Evolutionary conservation across 140 eudicot genomes (phyloP).

Genomic region (Flaveria floridana): DNA sequence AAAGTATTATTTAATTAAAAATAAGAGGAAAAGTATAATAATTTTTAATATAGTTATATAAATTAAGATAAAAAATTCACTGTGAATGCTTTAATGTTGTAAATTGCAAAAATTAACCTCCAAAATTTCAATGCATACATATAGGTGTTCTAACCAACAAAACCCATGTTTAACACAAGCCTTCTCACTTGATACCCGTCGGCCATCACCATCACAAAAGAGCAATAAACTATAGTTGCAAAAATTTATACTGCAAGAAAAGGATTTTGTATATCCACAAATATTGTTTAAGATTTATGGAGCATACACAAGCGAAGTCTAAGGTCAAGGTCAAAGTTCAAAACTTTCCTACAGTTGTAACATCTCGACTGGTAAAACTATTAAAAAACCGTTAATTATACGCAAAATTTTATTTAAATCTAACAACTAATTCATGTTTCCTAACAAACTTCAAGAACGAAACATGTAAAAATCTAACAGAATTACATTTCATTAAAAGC

Average conservation of each 20-base stretch:
- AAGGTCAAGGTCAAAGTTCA: slow-evolving; percentile 13
- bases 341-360: slow-evolving; percentile 19
- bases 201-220: not conserved
- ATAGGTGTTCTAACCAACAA: not conserved
- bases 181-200: not conserved
- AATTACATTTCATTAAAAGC: slow-evolving; percentile 12
- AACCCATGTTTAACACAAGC: not conserved
- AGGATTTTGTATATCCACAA: not conserved
- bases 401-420: slow-evolving; percentile 34
- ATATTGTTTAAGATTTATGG: not conserved
- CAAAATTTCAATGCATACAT: not conserved
- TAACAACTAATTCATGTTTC: slow-evolving; percentile 21
- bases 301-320: not conserved
- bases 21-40: too few relatives aligned
- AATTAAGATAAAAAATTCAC: too few relatives aligned
- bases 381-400: slow-evolving; percentile 18
- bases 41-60: too few relatives aligned
- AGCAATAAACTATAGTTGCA: not conserved
- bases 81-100: not conserved
- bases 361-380: not conserved
- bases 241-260: not conserved
- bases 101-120: not conserved
- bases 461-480: slow-evolving; percentile 27
- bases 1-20: too few relatives aligned
- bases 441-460: slow-evolving; percentile 21